phyloP scores from a whole-genome alignment of 2,329 filamentous ascomycete genomes.

The Calonectria fujianensis region DNA sequence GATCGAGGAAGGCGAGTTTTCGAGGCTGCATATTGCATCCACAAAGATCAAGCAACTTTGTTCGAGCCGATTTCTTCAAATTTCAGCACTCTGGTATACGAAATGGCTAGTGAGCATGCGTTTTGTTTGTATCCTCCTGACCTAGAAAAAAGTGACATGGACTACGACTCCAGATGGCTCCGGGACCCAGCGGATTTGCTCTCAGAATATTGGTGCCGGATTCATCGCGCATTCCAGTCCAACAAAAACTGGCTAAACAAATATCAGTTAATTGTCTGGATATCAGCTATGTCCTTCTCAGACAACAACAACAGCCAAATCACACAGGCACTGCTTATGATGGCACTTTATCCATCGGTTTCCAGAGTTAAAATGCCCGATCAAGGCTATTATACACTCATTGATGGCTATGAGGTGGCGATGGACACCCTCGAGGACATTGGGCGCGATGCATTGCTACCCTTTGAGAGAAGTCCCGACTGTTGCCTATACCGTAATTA shows the following conservation, averaged over 20 bases:
- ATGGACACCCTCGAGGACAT: background rate
- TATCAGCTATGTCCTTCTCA: slow-evolving; percentile 44
- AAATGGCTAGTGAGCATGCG: background rate
- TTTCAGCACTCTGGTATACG: slow-evolving; percentile 24
- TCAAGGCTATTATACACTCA: slow-evolving; percentile 12
- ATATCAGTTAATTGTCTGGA: slow-evolving; percentile 46
- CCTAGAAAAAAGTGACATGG: slow-evolving; percentile 11
- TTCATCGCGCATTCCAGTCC: slow-evolving; percentile 44
- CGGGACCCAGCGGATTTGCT: slow-evolving; percentile 3
- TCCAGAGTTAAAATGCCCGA: background rate
- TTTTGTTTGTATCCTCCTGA: background rate
- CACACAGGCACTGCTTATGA: slow-evolving; percentile 42
- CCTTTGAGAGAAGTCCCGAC: slow-evolving; percentile 5
- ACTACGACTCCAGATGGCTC: slow-evolving; percentile 48
- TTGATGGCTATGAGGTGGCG: slow-evolving; percentile 17
- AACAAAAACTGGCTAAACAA: slow-evolving; percentile 42
- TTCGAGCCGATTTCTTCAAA: background rate
- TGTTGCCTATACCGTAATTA: background rate
- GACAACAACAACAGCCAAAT: slow-evolving; percentile 27
- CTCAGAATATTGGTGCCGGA: slow-evolving; percentile 41
- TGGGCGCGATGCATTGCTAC: background rate
- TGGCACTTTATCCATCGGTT: slow-evolving; percentile 22
- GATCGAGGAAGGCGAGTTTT: background rate
- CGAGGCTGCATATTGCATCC: slow-evolving; percentile 20
- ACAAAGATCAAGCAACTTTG: background rate